A percentile compares a stretch with the other conserved stretches of the same genome.
phyloP scores from a whole-genome alignment of 345 rosid species.

The Adansonia digitata region DNA sequence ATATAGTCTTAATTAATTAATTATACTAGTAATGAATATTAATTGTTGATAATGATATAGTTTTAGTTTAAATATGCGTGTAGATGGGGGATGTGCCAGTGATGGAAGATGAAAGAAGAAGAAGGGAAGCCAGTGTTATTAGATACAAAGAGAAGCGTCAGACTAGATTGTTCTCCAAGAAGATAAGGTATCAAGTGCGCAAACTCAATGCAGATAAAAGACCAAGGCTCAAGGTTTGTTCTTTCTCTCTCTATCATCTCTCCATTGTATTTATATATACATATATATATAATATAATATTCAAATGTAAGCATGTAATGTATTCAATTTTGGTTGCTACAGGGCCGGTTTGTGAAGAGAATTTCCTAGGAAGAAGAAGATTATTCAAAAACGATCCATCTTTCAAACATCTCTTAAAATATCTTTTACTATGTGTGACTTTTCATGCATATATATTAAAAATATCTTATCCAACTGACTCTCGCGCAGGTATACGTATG shows the following conservation, averaged over 20 bases:
- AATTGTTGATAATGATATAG: no score
- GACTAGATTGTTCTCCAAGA: constrained; percentile 63
- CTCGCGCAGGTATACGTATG: no score
- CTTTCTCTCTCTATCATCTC: neutral
- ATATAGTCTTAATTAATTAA: no score
- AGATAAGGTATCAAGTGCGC: constrained; percentile 76
- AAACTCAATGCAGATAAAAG: constrained; percentile 79
- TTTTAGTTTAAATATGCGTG: neutral
- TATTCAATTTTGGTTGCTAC: neutral
- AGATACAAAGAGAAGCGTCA: constrained; percentile 77
- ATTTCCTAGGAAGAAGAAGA: constrained; percentile 7
- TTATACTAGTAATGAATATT: no score
- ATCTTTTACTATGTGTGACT: neutral
- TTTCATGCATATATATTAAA: neutral
- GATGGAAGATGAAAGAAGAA: constrained; percentile 59
- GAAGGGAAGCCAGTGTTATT: constrained; percentile 75
- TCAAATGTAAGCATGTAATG: no score
- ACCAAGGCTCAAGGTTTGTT: constrained; percentile 65
- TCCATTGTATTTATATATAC: no score
- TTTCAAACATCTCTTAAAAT: constrained; percentile 10
- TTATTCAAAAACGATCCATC: neutral
- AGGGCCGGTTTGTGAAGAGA: constrained; percentile 22
- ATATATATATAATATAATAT: no score
- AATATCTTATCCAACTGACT: neutral
- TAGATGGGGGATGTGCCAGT: constrained; percentile 47